phyloP scores from a whole-genome alignment of 1,139 yeast genomes.

The Suzukiozyma palmioleophila region DNA sequence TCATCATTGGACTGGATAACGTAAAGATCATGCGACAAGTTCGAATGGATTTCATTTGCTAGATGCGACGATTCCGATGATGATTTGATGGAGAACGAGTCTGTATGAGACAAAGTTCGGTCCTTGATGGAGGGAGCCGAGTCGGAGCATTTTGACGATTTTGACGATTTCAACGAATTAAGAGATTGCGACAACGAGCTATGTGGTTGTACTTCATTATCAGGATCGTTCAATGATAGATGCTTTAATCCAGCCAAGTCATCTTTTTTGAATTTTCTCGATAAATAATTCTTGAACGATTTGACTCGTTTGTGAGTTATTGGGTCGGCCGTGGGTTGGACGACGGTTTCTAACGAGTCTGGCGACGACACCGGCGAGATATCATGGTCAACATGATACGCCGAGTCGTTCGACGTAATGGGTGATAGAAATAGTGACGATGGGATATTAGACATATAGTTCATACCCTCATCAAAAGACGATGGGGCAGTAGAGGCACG shows the following conservation, averaged over 20 bases:
- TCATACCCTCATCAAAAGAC: not conserved
- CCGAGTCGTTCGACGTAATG: slow-evolving; percentile 31
- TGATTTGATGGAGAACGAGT: no score
- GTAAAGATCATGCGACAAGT: not conserved
- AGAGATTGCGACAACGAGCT: not conserved
- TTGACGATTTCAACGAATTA: not conserved
- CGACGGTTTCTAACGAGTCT: slow-evolving; percentile 1
- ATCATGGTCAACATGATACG: slow-evolving; percentile 5
- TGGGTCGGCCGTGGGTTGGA: not conserved
- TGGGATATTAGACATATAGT: slow-evolving; percentile 8
- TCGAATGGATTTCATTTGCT: no score
- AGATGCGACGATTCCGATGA: no score
- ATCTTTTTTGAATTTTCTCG: slow-evolving; percentile 1
- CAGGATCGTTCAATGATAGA: not conserved
- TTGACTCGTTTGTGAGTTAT: slow-evolving; percentile 1
- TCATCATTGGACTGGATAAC: slow-evolving; percentile 3
- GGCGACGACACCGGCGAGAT: slow-evolving; percentile 2
- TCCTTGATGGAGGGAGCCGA: not conserved
- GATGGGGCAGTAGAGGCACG: not conserved
- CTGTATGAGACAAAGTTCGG: no score
- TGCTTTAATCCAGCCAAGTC: not conserved
- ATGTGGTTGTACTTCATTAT: not conserved
- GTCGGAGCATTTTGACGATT: not conserved
- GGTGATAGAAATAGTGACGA: slow-evolving; percentile 32
- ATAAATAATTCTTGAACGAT: not conserved